phyloP scores from a whole-genome alignment of 2,329 filamentous ascomycete genomes.

The Colletotrichum theobromicola region DNA sequence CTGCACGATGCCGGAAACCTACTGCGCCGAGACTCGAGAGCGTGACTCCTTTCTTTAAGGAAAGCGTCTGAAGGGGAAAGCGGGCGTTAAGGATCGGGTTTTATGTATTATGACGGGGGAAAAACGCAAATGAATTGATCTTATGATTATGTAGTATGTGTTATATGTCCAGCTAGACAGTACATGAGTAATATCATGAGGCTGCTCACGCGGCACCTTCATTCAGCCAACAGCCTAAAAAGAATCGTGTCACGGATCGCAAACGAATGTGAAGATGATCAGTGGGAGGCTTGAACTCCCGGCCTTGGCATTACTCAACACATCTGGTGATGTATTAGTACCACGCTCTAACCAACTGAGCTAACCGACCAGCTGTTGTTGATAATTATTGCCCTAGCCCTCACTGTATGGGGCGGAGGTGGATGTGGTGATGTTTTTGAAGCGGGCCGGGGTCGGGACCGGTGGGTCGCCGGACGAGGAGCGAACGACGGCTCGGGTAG shows the following conservation, averaged over 20 bases:
- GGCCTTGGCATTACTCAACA: not conserved
- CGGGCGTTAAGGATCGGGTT: not conserved
- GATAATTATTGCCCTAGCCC: not conserved
- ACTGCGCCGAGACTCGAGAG: constrained; percentile 17
- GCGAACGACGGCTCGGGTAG: not conserved
- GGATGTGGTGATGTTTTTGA: not conserved
- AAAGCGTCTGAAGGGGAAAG: not conserved
- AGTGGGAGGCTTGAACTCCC: not conserved
- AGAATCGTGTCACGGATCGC: no score
- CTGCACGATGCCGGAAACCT: constrained; percentile 40
- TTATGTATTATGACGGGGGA: not conserved
- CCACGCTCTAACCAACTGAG: constrained; percentile 1
- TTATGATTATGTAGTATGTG: not conserved
- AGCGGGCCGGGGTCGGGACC: not conserved
- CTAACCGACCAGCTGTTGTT: not conserved
- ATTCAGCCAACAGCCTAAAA: not conserved
- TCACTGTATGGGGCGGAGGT: not conserved
- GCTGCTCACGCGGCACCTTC: not conserved
- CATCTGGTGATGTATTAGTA: not conserved
- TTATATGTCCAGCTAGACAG: not conserved
- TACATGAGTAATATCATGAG: not conserved
- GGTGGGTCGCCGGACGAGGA: not conserved
- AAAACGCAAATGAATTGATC: not conserved
- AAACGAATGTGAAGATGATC: not conserved
- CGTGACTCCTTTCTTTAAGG: not conserved